Evolutionary conservation across 73 alveolate species (phyloP), one percentile per base, ranked within the genome.

Genomic region (Blepharisma stoltei): DNA sequence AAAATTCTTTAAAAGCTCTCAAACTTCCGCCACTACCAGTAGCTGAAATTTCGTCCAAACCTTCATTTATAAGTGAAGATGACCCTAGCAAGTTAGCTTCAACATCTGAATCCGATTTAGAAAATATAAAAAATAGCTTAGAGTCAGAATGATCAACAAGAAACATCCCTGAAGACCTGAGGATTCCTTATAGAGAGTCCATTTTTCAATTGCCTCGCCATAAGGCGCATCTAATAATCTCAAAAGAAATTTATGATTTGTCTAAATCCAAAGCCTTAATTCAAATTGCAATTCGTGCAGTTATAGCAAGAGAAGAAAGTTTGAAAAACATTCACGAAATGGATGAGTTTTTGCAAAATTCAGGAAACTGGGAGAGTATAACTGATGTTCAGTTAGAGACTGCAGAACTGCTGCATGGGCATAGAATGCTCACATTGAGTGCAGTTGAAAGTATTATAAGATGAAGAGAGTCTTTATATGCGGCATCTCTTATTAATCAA

Each of bases 361-460:
- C 73, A 18, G 11, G 46, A 20, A 11, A 14, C 45, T 60, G 73
- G 47, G 18, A 14, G 23, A 20, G 49, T 25, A n/a, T 60, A 5
- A 60, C 14, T 14, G 73, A 60, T 14, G 73, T 60, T 38, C 73
- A 60, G n/a, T 38, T 60, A 18, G 46, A 60, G 23, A 14, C 46
- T 60, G 73, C 73, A 20, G 73, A 60, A 38, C 73, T 60, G 0
- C 5, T 60, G 23, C 73, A 60, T 25, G 73, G 73, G 2, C 73
- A 60, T 25, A 14, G 73, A 9, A n/a, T 60, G 14, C 23, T 60
- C 47, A 60, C 73, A 14, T 60, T 60, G 4, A 60, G 18, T 9
- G 73, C 46, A 2, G 45, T 60, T 5, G 73, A 60, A 60, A 1
- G 73, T 60, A 60, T 60, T 1, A 0, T 38, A 20, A 60, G 23